Conservation (phyloP, 1,284 basidiomycete genomes). For the Puccinia triticina region DNA sequence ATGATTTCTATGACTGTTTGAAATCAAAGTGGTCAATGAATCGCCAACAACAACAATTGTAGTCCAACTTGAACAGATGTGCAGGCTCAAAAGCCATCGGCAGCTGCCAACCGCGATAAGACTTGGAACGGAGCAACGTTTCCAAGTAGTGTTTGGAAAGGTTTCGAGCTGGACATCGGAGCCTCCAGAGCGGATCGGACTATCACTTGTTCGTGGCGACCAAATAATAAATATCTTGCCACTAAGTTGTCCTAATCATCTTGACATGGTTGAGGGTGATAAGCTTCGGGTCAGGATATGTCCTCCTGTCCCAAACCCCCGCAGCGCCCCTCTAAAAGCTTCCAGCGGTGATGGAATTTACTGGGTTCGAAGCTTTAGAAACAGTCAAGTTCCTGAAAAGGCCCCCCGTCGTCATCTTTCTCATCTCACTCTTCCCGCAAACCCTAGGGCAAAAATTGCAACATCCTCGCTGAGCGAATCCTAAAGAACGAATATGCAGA, state of each 20-base stretch:
- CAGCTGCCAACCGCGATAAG: not conserved
- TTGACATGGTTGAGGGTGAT: not conserved
- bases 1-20: too few species aligned
- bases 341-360: not conserved
- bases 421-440: not conserved
- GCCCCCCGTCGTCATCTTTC: not conserved
- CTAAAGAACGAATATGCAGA: too few species aligned
- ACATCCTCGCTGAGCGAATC: not conserved
- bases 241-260: not conserved
- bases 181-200: slow-evolving; percentile 15
- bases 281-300: slow-evolving; percentile 13
- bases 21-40: too few species aligned
- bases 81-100: not conserved
- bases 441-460: not conserved
- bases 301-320: not conserved
- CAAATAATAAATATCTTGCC: not conserved
- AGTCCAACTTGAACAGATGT: slow-evolving; percentile 7
- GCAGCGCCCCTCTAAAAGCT: not conserved
- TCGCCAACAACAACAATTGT: too few species aligned
- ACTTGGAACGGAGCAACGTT: not conserved
- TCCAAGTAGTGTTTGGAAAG: slow-evolving; percentile 20
- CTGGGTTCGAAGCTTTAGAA: not conserved
- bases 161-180: slow-evolving; percentile 13
- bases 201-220: not conserved
- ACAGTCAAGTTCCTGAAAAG: not conserved